phyloP scores from a whole-genome alignment of 257 asterid species.

The Vinca minor region DNA sequence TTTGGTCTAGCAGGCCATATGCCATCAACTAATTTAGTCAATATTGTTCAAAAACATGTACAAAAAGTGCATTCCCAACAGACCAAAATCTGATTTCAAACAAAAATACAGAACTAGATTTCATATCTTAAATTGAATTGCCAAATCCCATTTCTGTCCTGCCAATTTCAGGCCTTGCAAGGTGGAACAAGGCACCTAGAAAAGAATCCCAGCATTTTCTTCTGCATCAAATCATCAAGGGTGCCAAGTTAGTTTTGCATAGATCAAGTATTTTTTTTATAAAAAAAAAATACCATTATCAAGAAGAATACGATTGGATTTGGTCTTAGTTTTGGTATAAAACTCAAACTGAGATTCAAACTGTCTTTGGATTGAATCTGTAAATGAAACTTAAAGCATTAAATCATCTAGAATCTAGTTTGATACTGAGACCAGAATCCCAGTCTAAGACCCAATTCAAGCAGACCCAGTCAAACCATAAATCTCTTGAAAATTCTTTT shows the following conservation, averaged over 20 bases:
- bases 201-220: conserved; percentile 71
- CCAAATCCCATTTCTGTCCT: neutral
- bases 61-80: too few relatives aligned
- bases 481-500: too few relatives aligned
- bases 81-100: neutral
- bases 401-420: too few relatives aligned
- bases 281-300: neutral
- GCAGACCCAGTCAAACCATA: too few relatives aligned
- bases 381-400: too few relatives aligned
- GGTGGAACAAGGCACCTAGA: conserved; percentile 83
- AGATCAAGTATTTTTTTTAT: neutral
- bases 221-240: conserved; percentile 37
- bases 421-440: too few relatives aligned
- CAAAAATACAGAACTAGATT: neutral
- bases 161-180: conserved; percentile 43
- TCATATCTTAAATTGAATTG: too few relatives aligned
- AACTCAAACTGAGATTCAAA: too few relatives aligned
- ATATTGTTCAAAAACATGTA: too few relatives aligned
- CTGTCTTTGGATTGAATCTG: too few relatives aligned
- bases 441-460: too few relatives aligned
- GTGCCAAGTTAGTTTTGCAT: neutral
- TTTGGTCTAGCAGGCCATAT: neutral
- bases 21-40: conserved; percentile 1
- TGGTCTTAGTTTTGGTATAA: too few relatives aligned
- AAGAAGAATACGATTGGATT: neutral